These are phyloP conservation scores for Fulvia fulva DNA, from an alignment of 2,329 filamentous ascomycete species.

Conservation along the genomic window DNA sequence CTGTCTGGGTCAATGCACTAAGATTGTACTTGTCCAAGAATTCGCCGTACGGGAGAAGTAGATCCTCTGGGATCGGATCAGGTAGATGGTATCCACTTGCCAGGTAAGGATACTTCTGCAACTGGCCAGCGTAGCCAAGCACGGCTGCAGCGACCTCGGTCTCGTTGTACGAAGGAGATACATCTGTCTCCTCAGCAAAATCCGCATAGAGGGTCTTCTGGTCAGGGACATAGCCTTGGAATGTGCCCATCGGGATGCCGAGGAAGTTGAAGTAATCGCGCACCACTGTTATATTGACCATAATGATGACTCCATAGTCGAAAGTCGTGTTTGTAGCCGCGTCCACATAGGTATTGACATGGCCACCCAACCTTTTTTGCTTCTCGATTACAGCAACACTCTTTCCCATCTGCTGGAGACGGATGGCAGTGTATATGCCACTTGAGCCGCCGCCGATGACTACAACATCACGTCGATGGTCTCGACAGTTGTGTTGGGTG, in stretches of 20 bases:
- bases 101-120: conserved; percentile 30
- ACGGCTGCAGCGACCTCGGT: conserved; percentile 18
- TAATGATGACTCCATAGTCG: conserved; percentile 40
- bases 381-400: conserved; percentile 41
- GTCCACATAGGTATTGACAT: conserved; percentile 47
- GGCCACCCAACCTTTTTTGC: conserved; percentile 38
- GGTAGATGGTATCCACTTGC: conserved; percentile 44
- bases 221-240: conserved; percentile 16
- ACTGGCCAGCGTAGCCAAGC: not conserved
- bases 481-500: not conserved
- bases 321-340: conserved; percentile 32
- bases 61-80: conserved; percentile 42
- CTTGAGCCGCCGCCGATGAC: conserved; percentile 44
- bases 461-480: conserved; percentile 28
- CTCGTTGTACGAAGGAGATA: not conserved
- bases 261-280: conserved; percentile 45
- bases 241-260: conserved; percentile 34
- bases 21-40: conserved; percentile 50
- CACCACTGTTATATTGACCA: conserved; percentile 41
- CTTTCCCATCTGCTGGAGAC: conserved; percentile 37
- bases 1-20: conserved; percentile 38
- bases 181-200: not conserved
- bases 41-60: conserved; percentile 47
- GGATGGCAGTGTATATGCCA: conserved; percentile 41
- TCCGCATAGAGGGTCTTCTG: not conserved